phyloP scores from a whole-genome alignment of 2,329 filamentous ascomycete genomes.

The Fusarium hostae region DNA sequence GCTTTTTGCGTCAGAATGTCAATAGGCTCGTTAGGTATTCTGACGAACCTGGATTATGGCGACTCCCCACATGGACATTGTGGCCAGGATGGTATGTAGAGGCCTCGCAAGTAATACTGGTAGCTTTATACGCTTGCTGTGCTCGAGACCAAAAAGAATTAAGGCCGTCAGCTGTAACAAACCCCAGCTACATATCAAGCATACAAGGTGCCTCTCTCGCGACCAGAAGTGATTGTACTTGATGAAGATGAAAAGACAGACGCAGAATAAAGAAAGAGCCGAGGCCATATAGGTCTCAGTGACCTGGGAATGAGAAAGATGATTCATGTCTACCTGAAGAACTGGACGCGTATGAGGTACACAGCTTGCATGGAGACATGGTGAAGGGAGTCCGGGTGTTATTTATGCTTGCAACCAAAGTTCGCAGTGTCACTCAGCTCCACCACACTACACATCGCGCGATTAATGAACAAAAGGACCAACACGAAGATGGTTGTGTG shows the following conservation, averaged over 20 bases:
- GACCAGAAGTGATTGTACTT: neutral
- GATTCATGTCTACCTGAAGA: neutral
- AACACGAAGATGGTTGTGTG: neutral
- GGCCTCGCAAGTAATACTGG: neutral
- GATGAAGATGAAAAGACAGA: neutral
- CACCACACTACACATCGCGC: neutral
- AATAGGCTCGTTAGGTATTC: neutral
- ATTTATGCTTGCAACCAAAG: neutral
- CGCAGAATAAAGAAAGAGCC: neutral
- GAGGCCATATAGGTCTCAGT: neutral
- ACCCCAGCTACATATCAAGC: neutral
- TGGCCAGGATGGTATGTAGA: neutral
- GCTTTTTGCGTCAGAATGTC: neutral
- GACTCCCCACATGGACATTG: neutral
- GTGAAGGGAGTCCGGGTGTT: neutral
- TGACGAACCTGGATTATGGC: neutral
- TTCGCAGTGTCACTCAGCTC: neutral
- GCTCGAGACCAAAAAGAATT: neutral
- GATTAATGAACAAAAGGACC: neutral
- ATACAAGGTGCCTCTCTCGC: neutral
- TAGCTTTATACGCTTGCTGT: neutral
- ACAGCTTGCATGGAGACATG: neutral
- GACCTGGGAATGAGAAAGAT: neutral
- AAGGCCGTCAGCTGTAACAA: neutral
- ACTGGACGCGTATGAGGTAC: neutral